These are phyloP conservation scores for Aspergillus glaucus DNA, from an alignment of 2,329 filamentous ascomycete genomes.

Conservation along the genomic window DNA sequence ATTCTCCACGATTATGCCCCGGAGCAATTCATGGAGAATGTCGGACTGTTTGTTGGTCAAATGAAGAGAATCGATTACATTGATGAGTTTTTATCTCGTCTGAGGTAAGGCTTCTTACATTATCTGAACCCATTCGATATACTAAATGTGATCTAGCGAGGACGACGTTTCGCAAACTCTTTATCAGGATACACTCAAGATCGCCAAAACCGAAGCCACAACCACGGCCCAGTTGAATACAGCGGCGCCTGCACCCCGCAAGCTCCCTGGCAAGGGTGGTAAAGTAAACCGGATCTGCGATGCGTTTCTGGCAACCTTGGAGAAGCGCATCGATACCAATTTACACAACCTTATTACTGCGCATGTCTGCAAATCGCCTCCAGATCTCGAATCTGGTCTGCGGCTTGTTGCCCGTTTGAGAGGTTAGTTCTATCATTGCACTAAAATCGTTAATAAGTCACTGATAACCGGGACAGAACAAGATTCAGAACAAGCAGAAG, in stretches of 20 bases:
- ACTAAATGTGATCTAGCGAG: constrained; percentile 46
- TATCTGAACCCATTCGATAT: background rate
- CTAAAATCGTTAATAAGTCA: background rate
- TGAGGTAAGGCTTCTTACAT: constrained; percentile 52
- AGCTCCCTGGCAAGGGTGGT: constrained; percentile 21
- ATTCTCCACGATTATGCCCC: constrained; percentile 93
- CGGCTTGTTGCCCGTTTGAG: constrained; percentile 68
- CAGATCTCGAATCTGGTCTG: constrained; percentile 81
- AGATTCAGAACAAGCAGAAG: constrained; percentile 68
- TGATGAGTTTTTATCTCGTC: constrained; percentile 82
- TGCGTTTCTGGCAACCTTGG: constrained; percentile 66
- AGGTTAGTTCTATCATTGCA: constrained; percentile 25
- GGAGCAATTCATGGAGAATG: constrained; percentile 70
- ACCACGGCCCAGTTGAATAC: constrained; percentile 18
- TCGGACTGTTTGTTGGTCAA: constrained; percentile 75
- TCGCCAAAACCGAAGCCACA: constrained; percentile 24
- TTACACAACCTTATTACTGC: constrained; percentile 91
- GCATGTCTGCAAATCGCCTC: constrained; percentile 86
- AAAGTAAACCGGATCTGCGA: constrained; percentile 91
- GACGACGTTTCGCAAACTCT: constrained; percentile 92
- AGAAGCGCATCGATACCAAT: constrained; percentile 55
- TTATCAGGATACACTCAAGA: constrained; percentile 76
- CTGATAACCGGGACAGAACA: constrained; percentile 38
- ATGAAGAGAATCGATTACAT: constrained; percentile 74
- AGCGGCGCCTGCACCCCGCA: constrained; percentile 7